Base-by-base conservation (phyloP, 352 stramenopile genomes). In the Paralagenidium karlingii region DNA sequence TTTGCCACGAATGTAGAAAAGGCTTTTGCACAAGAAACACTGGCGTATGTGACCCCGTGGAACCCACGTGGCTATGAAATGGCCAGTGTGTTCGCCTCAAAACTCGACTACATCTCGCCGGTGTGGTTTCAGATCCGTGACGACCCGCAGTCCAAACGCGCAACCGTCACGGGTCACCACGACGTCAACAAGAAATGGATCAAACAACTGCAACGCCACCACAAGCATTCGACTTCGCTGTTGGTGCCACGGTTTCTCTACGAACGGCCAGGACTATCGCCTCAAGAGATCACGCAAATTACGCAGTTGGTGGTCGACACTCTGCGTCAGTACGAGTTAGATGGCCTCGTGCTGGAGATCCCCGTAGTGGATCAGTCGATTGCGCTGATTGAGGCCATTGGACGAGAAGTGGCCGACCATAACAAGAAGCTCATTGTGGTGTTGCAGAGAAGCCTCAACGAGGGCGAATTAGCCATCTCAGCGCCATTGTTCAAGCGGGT, bases 1-100 rank as follows among this genome's bases (percentile, higher is more conserved):
- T 50, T 44, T 10, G 49, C 53, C 16, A 43, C 41, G 7, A 24
- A 55, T 4, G 6, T 13, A 0, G n/a, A 40, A 11, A 74, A 75
- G 30, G 28, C 45, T 8, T 83, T 84, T 28, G 15, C 24, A 10
- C 64, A 67, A 12, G 73, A 87, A 45, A 69, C 57, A 19, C 45
- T 89, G 24, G 73, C 68, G 15, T 89, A 85, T 45, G 73, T 89
- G 43, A 89, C 76, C 3, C 76, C 76, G 10, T 89, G 76, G 73
- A 86, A 89, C 58, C 68, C 40, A 18, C 65, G 63, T 12, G 76
- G 76, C n/a, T 89, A 87, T 48, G 61, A 84, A 40, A 63, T 63
- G 31, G 69, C 73, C 44, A 80, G 71, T 44, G 32, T 49, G 19
- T 89, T 84, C 38, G 63, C 68, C 9, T n/a, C n/a, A 29, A 86